Evolutionary conservation across 352 stramenopile species (phyloP), one percentile per base, ranked within the genome.

Genomic region (Globisporangium viniferum): DNA sequence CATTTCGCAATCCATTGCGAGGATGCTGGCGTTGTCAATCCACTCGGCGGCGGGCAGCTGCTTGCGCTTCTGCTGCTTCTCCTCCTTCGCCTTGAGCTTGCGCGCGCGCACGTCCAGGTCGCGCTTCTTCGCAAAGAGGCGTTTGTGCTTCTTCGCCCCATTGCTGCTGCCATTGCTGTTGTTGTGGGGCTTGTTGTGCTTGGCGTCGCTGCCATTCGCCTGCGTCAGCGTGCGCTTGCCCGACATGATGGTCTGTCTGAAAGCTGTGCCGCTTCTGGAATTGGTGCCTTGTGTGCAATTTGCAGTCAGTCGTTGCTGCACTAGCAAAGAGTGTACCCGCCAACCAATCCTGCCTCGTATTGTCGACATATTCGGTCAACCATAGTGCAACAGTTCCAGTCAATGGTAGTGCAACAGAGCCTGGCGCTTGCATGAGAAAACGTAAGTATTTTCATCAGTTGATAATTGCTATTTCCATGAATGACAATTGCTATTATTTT

Each of bases 1-100:
- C 88, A 96, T 96, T 72, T 96, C 88, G 71, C 88, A 96, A 84
- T 96, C 88, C 85, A 96, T 94, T 18, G 73, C 88, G 24, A 94
- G 70, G 66, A 96, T 92, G 8, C 67, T 61, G 35, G 69, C 71
- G 68, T 91, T 91, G 75, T 94, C 84, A 67, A 96, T 90, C 88
- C 86, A 93, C 65, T 91, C 72, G 62, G 80, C 79, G 8, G 77
- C 81, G 51, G 81, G 81, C 33, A 61, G 55, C 70, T 90, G 74
- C 66, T 81, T 74, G 57, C 83, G 75, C 70, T 80, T 77, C 56
- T 64, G 53, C 57, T 86, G 72, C 59, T 89, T 83, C 24, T 77
- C 72, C 51, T 85, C 74, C 56, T 84, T 87, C 18, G 68, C 60
- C 22, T 82, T 81, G 56, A 82, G 66, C 54, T 86, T 82, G 66